phyloP scores from a whole-genome alignment of 805 yeast species.

The Dipodascus albidus region DNA sequence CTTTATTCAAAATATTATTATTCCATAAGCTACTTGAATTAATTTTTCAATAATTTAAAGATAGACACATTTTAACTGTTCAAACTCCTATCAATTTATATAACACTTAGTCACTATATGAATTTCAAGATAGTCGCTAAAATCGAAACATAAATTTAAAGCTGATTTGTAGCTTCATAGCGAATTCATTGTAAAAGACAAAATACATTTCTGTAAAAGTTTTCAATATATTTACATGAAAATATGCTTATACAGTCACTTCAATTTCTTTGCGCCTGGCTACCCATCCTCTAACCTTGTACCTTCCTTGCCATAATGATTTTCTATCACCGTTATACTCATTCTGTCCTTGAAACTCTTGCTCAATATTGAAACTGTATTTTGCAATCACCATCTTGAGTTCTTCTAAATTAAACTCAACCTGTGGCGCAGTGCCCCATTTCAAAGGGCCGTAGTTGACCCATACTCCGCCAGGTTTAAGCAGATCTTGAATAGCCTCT shows the following conservation, averaged over 20 bases:
- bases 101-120: too few relatives aligned
- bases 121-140: too few relatives aligned
- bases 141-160: too few relatives aligned
- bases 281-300: slow-evolving; percentile 17
- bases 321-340: slow-evolving; percentile 23
- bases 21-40: too few relatives aligned
- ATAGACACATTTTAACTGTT: too few relatives aligned
- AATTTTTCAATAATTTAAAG: too few relatives aligned
- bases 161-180: too few relatives aligned
- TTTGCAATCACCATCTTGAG: slow-evolving; percentile 36
- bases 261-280: not conserved
- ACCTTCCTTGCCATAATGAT: slow-evolving; percentile 22
- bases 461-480: slow-evolving; percentile 54
- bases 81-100: too few relatives aligned
- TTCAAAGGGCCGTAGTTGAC: slow-evolving; percentile 86
- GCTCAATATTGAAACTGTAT: slow-evolving; percentile 48
- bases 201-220: too few relatives aligned
- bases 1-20: too few relatives aligned
- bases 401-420: slow-evolving; percentile 64
- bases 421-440: slow-evolving; percentile 75
- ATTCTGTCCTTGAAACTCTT: slow-evolving; percentile 17
- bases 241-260: not conserved
- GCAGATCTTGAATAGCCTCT: slow-evolving; percentile 44
- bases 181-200: too few relatives aligned
- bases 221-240: too few relatives aligned